Base-by-base conservation (phyloP, 768 basidiomycete species). In the Coprinopsis strossmayeri region DNA sequence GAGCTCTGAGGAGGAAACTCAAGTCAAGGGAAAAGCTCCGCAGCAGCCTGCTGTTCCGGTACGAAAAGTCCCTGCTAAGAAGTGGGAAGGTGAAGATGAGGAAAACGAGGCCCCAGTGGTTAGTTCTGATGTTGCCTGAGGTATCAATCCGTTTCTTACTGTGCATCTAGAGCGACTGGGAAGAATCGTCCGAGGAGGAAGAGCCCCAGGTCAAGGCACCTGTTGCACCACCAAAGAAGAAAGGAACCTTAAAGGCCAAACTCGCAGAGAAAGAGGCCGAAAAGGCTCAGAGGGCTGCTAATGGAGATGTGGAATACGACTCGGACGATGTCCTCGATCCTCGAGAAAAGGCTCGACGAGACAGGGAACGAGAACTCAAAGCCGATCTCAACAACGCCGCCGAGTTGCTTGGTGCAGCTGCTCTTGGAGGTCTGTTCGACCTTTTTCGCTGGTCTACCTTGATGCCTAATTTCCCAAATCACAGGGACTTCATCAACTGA, bases 81-180 rank as follows among this genome's bases (percentile, higher is more conserved):
- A 86, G 66, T 96, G 88, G 84, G 86, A 84, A 53, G 94, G 88
- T 40, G 94, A 97, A 64, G 94, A 96, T 59, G 88, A 88, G 59
- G 91, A 94, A 0, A 83, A 83, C 11, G 79, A 82, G n/a, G 68
- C 55, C 1, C 87, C 87, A 34, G 87, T 81, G 45, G 18, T 91
- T 94, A 60, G 58, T 87, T 76, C 34, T 38, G 42, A 10, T 38
- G 5, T 5, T 18, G 9, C 35, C 28, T 24, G 26, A 23, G 3
- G 25, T 35, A 35, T 20, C 45, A 34, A 21, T 30, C 2, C 42
- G 21, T n/a, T n/a, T 28, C 23, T 3, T 5, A 28, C 21, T 20
- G 9, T 28, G 10, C 23, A 46, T 18, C 30, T 17, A 95, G 91
- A 92, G 90, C 65, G 94, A 96, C 66, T 98, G 95, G 95, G 94